Evolutionary conservation across 2,329 filamentous ascomycete genomes (phyloP), one percentile per base, ranked within the genome.

Genomic region (Colletotrichum spinosum): DNA sequence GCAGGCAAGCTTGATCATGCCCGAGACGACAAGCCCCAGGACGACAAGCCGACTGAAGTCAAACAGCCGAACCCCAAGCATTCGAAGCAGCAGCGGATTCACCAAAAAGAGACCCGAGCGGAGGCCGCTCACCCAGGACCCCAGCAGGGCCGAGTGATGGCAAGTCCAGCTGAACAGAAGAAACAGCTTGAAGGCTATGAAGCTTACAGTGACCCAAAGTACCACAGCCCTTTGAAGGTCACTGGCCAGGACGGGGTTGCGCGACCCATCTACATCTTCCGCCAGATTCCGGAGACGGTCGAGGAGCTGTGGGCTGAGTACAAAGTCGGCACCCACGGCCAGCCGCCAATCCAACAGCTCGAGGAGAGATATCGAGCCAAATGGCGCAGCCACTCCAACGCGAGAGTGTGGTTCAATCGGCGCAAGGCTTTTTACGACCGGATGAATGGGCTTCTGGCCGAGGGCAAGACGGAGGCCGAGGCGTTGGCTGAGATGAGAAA

Each of bases 261-360:
- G 6, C 51, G 33, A n/a, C 49, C 67, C 2, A 55, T 68, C 7
- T 68, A 57, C 55, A 56, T 25, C 25, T 68, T 68, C 33, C 35
- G 60, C 13, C 44, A 12, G 3, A 55, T 60, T 25, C 64, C 67
- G 2, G 52, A 52, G 1, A 68, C 60, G 4, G 59, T 67, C 1
- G 38, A 64, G 7, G 67, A 68, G 39, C 65, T 60, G 10, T 68
- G 67, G 67, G 67, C 60, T 48, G 67, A 68, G 53, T 68, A 65
- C 39, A 55, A 33, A 3, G 48, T 64, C 44, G 67, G 67, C 8
- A 33, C 61, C 7, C 41, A 54, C 6, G 65, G 53, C 0, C 67
- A 68, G 35, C 55, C 48, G 3, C 51, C 67, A 2, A 56, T 68
- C 34, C 59, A 63, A 25, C 17, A 38, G 12, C 60, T 68, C 6